Base-by-base conservation (phyloP, 768 basidiomycete species). In the Kwoniella bestiolae region DNA sequence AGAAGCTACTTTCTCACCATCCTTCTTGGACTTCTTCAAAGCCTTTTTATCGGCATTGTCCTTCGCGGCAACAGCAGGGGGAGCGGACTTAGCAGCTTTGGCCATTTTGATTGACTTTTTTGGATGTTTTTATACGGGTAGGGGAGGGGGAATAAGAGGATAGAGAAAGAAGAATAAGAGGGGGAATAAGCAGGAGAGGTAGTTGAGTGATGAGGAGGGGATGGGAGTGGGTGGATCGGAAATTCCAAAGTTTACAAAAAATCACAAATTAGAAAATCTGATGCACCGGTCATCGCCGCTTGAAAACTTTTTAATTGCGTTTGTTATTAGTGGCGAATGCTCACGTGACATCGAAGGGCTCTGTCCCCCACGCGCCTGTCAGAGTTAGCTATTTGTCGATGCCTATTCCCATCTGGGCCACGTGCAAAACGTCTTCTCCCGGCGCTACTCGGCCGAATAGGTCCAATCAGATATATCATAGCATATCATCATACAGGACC, bases 21-120 rank as follows among this genome's bases (percentile, higher is more conserved):
- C 73, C 69, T 78, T 78, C 66, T 79, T 73, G 49, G 55, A 47
- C 70, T 75, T 73, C 56, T 74, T 77, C 57, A 50, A 41, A 21
- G 65, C 64, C 70, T 77, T 77, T 52, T 73, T 71, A 51, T 72
- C 74, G 52, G 66, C 72, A 55, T 73, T 72, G 47, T 58, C 72
- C 69, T 72, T 72, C 56, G 74, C 76, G 32, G 73, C 66, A 21
- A 60, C 73, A 56, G 71, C 77, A 26, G 67, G 59, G 21, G 74
- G 63, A 46, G 74, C 67, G 41, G 72, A 28, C 49, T 73, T 75
- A 26, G 69, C 62, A 60, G 76, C 61, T 60, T 77, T 77, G 47
- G 56, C 76, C 76, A 77, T 75, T 71, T 69, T 77, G 25, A 23
- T 29, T 53, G 9, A 35, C 51, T 51, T 65, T 66, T 41, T 60